Percentiles rank a stretch among this genome's conserved stretches.
These are phyloP conservation scores for Mimosa bimucronata DNA, from an alignment of 306 rosid genomes.

Conservation along the genomic window DNA sequence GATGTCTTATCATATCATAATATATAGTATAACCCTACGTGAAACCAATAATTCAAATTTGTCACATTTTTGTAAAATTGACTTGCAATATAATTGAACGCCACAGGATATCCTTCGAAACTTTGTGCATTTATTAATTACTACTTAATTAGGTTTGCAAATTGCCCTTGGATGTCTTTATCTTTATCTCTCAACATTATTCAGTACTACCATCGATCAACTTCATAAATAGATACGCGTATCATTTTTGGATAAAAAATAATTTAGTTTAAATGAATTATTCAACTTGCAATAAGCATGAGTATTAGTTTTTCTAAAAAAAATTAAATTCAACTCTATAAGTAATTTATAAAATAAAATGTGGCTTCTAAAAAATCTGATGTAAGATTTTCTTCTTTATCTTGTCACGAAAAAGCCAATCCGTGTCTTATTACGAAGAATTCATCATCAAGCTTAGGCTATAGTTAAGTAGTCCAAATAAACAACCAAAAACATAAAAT, in stretches of 20 bases:
- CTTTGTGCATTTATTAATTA: conserved; percentile 25
- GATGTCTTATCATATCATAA: not conserved
- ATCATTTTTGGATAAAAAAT: not conserved
- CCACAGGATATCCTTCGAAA: not conserved
- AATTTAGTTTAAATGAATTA: not conserved
- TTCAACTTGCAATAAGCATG: not conserved
- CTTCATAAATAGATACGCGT: not conserved
- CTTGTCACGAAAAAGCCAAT: not conserved
- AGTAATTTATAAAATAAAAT: not conserved
- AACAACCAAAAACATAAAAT: conserved; percentile 12
- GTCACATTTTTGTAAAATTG: not conserved
- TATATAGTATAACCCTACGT: not conserved
- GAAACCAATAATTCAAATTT: not conserved
- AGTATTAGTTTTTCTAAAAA: not conserved
- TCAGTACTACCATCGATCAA: not conserved
- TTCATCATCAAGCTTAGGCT: conserved; percentile 35
- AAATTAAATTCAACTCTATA: not conserved
- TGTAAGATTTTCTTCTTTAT: not conserved
- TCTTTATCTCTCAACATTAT: not conserved
- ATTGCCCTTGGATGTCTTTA: not conserved
- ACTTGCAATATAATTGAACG: not conserved
- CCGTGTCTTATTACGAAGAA: conserved; percentile 9
- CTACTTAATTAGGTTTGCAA: conserved; percentile 12
- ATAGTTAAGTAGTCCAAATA: conserved; percentile 27
- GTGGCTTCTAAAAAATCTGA: not conserved